A percentile compares a stretch with the other conserved stretches of the same genome.
Conservation (phyloP, 495 filamentous ascomycete genomes). For the Emericellopsis terricola region DNA sequence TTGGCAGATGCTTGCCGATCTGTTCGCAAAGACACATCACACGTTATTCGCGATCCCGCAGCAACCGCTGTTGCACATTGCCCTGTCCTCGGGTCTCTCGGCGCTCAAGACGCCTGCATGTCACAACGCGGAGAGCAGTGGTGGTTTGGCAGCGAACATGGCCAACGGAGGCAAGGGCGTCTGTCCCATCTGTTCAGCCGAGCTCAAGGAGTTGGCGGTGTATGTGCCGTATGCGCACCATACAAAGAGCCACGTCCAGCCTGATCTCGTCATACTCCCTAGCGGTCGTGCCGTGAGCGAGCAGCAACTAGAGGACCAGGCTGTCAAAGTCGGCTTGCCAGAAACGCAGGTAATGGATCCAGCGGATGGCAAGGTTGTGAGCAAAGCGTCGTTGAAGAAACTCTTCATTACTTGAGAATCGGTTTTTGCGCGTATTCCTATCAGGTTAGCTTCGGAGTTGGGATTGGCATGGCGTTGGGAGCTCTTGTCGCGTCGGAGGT, state of each 20-base stretch:
- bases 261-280: constrained; percentile 69
- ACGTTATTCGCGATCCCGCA: constrained; percentile 67
- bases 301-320: constrained; percentile 53
- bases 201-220: constrained; percentile 78
- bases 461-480: no score
- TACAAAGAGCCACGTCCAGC: constrained; percentile 78
- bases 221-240: constrained; percentile 89
- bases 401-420: constrained; percentile 54
- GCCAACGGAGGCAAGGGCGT: constrained; percentile 28
- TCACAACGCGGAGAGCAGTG: constrained; percentile 34
- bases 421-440: no score
- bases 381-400: constrained; percentile 49
- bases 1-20: constrained; percentile 60
- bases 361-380: constrained; percentile 50
- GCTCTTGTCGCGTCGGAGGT: no score
- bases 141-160: constrained; percentile 23
- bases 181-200: constrained; percentile 89
- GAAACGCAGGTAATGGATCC: constrained; percentile 63
- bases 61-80: constrained; percentile 76
- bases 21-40: constrained; percentile 77
- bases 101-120: constrained; percentile 92
- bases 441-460: no score
- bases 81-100: constrained; percentile 77
- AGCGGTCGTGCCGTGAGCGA: constrained; percentile 77
- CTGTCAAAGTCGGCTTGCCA: constrained; percentile 49